Evolutionary conservation across 177 flowering plant species (phyloP).

Genomic region (Vitis hybrid): DNA sequence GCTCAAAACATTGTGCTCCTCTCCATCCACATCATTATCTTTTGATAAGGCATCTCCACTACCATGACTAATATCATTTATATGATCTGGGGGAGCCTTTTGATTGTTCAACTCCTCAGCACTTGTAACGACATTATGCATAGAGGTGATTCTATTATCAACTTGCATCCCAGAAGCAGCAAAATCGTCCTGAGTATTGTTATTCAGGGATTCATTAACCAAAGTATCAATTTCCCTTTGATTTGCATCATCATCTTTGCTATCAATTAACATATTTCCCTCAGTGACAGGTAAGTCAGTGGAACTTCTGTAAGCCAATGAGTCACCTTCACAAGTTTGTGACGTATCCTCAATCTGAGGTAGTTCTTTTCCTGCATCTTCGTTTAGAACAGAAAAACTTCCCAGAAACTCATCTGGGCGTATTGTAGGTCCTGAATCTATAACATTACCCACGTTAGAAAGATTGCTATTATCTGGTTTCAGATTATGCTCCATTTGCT

Average conservation of each 20-base stretch:
- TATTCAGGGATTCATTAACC: conserved; percentile 10
- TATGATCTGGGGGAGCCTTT: conserved; percentile 6
- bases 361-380: conserved; percentile 17
- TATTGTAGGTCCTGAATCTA: conserved; percentile 25
- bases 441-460: too few species aligned
- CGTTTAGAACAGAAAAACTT: conserved; percentile 20
- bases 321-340: conserved; percentile 24
- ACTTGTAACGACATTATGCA: conserved; percentile 20
- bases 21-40: neutral
- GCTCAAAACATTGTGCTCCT: neutral
- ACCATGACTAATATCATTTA: conserved; percentile 10
- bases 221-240: conserved; percentile 8
- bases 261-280: conserved; percentile 7
- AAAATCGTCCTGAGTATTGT: conserved; percentile 12
- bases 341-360: conserved; percentile 20
- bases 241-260: conserved; percentile 8
- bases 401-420: conserved; percentile 27
- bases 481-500: conserved; percentile 44
- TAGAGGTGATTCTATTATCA: conserved; percentile 14
- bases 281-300: conserved; percentile 9
- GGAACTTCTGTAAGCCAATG: conserved; percentile 27
- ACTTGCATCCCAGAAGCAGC: conserved; percentile 16
- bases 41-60: conserved; percentile 8
- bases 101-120: conserved; percentile 11
- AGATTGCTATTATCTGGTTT: too few species aligned